Conservation (phyloP, 2,329 filamentous ascomycete species). For the Fusarium agapanthi region DNA sequence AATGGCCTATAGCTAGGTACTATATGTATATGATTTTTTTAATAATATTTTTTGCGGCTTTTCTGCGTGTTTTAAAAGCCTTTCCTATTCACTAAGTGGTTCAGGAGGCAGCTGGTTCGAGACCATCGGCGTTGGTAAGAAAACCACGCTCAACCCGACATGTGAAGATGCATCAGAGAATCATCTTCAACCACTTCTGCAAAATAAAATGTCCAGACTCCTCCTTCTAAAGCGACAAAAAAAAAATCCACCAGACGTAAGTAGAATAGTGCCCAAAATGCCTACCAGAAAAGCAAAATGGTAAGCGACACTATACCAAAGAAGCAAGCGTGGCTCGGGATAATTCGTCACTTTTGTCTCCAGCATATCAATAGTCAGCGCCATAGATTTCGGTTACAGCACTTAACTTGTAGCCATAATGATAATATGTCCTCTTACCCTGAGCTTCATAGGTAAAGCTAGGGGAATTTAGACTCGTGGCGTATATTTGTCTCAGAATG, state of each 20-base stretch:
- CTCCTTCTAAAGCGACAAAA: no score
- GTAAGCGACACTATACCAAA: no score
- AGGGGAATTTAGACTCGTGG: not conserved
- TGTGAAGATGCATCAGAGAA: not conserved
- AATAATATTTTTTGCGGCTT: no score
- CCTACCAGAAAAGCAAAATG: not conserved
- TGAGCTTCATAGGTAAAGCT: not conserved
- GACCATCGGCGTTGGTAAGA: accelerated
- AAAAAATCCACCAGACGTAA: not conserved
- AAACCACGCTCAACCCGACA: no score
- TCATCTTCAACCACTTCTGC: not conserved
- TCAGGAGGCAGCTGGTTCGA: accelerated
- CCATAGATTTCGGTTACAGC: not conserved
- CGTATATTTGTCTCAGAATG: not conserved
- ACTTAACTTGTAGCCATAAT: not conserved
- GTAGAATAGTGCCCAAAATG: accelerated
- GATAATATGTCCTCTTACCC: not conserved
- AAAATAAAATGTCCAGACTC: not conserved
- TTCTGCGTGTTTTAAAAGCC: no score
- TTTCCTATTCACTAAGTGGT: no score
- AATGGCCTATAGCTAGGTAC: no score
- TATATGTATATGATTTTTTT: no score
- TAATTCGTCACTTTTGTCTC: not conserved
- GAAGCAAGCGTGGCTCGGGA: not conserved
- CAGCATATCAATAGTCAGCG: not conserved